Evolutionary conservation across 2,329 filamentous ascomycete genomes (phyloP).

Genomic region (Juglanconis juglandina): DNA sequence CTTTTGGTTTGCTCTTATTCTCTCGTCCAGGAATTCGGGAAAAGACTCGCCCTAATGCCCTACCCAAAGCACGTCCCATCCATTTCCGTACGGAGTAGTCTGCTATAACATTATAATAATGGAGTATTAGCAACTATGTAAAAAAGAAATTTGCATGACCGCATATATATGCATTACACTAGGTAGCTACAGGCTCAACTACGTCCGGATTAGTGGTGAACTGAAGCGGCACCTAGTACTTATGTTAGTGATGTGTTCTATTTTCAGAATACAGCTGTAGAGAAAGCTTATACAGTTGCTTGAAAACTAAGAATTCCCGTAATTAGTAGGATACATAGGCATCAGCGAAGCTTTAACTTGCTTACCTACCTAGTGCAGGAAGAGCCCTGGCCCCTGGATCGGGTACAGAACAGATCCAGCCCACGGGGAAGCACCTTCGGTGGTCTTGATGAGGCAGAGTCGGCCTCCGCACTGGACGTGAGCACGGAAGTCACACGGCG

Average conservation of each 20-base stretch:
- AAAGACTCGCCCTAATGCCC: slow-evolving; percentile 43
- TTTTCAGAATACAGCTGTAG: background rate
- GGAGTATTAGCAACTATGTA: too few species aligned
- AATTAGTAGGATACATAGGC: background rate
- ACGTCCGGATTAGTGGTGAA: background rate
- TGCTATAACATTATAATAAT: too few species aligned
- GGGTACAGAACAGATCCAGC: background rate
- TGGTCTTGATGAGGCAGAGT: too few species aligned
- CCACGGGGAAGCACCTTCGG: background rate
- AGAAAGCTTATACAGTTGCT: background rate
- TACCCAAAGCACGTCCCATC: slow-evolving; percentile 53
- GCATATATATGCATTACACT: too few species aligned
- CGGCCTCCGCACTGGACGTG: too few species aligned
- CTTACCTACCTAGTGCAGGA: background rate
- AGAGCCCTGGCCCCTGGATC: background rate
- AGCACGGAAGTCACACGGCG: too few species aligned
- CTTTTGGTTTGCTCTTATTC: slow-evolving; percentile 23
- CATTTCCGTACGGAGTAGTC: slow-evolving; percentile 39
- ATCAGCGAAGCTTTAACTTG: background rate
- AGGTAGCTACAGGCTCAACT: too few species aligned
- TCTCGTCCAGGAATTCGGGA: slow-evolving; percentile 21
- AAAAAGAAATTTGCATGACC: too few species aligned
- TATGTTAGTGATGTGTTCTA: background rate
- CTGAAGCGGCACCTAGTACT: background rate
- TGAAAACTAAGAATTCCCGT: background rate